Base-by-base conservation (phyloP, 495 filamentous ascomycete species). In the Penicillium turbatum region DNA sequence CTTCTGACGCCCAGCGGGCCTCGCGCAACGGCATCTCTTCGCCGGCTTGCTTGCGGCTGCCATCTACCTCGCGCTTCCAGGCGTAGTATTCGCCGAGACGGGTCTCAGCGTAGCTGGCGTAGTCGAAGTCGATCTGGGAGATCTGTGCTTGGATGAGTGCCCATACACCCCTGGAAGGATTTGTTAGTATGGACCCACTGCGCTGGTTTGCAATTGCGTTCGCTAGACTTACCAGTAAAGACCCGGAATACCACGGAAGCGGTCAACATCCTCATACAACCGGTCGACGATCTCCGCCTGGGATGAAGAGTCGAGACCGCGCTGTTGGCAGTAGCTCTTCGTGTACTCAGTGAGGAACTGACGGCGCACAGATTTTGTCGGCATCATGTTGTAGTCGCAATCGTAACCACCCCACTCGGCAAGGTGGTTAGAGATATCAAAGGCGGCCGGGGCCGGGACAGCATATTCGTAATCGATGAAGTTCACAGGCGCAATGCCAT, bases 381-480 rank as follows among this genome's bases (percentile, higher is more conserved):
- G 93, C 37, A 97, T 79, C 63, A 86, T 84, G 56, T 72, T 83
- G 70, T 84, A 89, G 67, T 99, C 91, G 79, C 93, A 99, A 58
- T 93, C 89, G 63, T 96, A 95, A 51, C 93, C 93, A 48, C 86
- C 92, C 92, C 93, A 99, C 75, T 99, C 93, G 37, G 95, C 90
- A 66, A 99, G 92, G 77, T 99, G 93, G 77, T 99, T 99, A n/a
- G 93, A 86, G 51, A 99, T 82, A 67, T 99, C 93, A 69, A 99
- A 99, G n/a, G 93, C 90, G 12, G 92, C 89, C 1, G 95, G 93
- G 7, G 91, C 91, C 2, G 95, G 90, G 0, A 89, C 91, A 8
- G 92, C 90, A 66, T 93, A 95, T 72, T 99, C 93, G 73, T 97
- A 99, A 71, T 99, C 93, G 63, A 99, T 97, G 68, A 99, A 97